phyloP scores from a whole-genome alignment of 106 monocot species.

The Dendrobium chrysotoxum region DNA sequence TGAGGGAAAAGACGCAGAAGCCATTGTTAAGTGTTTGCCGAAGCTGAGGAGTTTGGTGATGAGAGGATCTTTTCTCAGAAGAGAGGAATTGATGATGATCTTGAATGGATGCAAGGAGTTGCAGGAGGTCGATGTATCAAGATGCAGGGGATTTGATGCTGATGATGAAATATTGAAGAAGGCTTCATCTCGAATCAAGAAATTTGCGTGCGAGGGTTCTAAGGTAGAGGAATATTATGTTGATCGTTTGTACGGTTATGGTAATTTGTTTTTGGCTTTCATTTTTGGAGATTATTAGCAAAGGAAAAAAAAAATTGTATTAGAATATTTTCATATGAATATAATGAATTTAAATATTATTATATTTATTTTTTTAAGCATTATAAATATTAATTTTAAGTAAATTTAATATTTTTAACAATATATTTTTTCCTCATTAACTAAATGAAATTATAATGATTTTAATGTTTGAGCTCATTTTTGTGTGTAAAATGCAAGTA shows the following conservation, averaged over 20 bases:
- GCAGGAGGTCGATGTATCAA: slow-evolving; percentile 7
- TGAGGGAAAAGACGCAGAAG: slow-evolving; percentile 5
- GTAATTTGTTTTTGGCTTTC: background rate
- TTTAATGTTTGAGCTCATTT: no score
- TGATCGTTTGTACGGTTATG: background rate
- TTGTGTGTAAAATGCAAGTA: no score
- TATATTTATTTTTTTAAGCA: no score
- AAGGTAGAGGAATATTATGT: background rate
- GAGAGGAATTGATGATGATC: slow-evolving; percentile 7
- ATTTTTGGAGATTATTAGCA: background rate
- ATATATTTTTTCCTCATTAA: no score
- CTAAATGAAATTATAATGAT: no score
- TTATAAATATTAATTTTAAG: no score
- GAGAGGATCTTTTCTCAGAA: slow-evolving; percentile 1
- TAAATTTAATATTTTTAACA: no score
- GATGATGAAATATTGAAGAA: slow-evolving; percentile 14
- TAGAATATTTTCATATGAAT: no score
- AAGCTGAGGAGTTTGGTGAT: slow-evolving; percentile 17
- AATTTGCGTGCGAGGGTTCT: slow-evolving; percentile 1
- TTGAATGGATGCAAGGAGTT: slow-evolving; percentile 19
- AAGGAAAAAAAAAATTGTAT: no score
- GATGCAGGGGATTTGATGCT: slow-evolving; percentile 14
- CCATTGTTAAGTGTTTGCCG: slow-evolving; percentile 7
- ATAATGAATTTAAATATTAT: no score
- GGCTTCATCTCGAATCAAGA: slow-evolving; percentile 8